These are phyloP conservation scores for Trichoderma virens DNA, from an alignment of 495 filamentous ascomycete species.

Conservation along the genomic window DNA sequence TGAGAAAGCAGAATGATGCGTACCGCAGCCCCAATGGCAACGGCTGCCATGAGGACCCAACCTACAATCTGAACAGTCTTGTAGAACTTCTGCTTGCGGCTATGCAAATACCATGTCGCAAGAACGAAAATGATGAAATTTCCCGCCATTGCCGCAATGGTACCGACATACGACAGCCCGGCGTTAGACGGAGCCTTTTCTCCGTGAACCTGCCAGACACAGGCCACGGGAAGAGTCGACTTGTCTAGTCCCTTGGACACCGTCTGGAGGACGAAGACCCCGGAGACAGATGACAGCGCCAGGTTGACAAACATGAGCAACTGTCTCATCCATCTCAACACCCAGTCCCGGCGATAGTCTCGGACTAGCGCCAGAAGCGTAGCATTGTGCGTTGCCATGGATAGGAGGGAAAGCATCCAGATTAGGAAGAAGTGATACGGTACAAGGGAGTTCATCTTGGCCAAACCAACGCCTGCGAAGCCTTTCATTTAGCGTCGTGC, in stretches of 20 bases:
- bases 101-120: constrained; percentile 50
- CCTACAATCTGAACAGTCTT: constrained; percentile 38
- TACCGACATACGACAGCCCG: constrained; percentile 39
- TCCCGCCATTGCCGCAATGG: constrained; percentile 43
- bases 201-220: constrained; percentile 36
- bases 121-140: constrained; percentile 43
- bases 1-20: constrained; percentile 42
- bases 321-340: constrained; percentile 52
- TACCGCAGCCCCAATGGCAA: constrained; percentile 41
- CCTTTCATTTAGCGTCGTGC: constrained; percentile 12
- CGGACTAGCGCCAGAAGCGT: constrained; percentile 48
- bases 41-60: constrained; percentile 38
- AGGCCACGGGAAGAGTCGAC: constrained; percentile 43
- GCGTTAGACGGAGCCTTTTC: constrained; percentile 19
- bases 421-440: constrained; percentile 57
- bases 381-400: constrained; percentile 50
- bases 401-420: constrained; percentile 52
- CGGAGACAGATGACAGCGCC: constrained; percentile 38
- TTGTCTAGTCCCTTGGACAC: constrained; percentile 37
- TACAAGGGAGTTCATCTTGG: constrained; percentile 39
- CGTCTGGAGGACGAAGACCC: constrained; percentile 40
- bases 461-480: constrained; percentile 35
- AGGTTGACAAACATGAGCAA: constrained; percentile 52
- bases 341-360: constrained; percentile 55
- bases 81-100: constrained; percentile 35